Percentiles rank a stretch among this genome's conserved stretches.
These are phyloP conservation scores for Fusarium xylarioides DNA, from an alignment of 2,329 filamentous ascomycete species.

Conservation along the genomic window DNA sequence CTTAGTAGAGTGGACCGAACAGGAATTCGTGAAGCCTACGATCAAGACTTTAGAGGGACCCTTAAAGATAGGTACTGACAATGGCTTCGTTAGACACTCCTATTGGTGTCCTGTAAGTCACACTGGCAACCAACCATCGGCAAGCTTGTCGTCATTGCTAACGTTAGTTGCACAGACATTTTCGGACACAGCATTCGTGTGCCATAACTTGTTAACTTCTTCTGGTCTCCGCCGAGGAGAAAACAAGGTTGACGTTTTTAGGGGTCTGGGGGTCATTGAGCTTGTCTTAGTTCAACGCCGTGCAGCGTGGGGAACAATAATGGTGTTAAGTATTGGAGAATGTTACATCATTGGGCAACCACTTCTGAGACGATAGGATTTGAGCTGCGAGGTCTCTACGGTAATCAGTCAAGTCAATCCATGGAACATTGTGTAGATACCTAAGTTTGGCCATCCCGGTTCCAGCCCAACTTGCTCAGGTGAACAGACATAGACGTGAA, in stretches of 20 bases:
- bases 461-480: not conserved
- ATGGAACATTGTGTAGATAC: not conserved
- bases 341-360: conserved; percentile 17
- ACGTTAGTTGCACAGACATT: not conserved
- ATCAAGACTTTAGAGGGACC: conserved; percentile 18
- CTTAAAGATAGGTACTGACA: conserved; percentile 2
- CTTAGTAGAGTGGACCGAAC: conserved; percentile 13
- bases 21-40: conserved; percentile 4
- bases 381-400: not conserved
- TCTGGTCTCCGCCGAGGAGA: not conserved
- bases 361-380: not conserved
- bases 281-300: conserved; percentile 23
- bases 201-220: not conserved
- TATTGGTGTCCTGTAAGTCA: not conserved
- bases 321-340: not conserved
- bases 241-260: conserved; percentile 20
- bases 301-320: conserved; percentile 31
- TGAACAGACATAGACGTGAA: not conserved
- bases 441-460: not conserved
- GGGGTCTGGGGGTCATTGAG: conserved; percentile 4
- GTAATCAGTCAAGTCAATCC: not conserved
- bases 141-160: conserved; percentile 23
- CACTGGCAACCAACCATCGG: not conserved
- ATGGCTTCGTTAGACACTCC: conserved; percentile 1
- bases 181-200: not conserved